A percentile compares a stretch with the other conserved stretches of the same genome.
Evolutionary conservation across 78 protist genomes (phyloP).

Genomic region (Planoprotostelium fungivorum): DNA sequence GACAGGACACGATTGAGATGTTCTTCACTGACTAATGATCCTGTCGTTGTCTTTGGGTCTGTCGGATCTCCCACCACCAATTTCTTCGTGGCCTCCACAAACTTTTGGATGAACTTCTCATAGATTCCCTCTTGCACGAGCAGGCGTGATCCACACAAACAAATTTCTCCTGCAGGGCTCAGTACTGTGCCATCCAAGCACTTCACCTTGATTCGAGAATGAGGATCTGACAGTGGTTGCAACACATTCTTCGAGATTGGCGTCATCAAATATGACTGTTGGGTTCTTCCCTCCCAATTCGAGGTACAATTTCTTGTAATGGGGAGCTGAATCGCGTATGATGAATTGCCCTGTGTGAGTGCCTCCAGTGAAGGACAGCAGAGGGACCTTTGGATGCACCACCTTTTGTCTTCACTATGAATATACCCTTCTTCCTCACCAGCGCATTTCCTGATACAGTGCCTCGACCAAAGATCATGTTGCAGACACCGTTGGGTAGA

Average conservation of each 20-base stretch:
- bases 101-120: slow-evolving; percentile 58
- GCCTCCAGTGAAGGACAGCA: slow-evolving; percentile 87
- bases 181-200: slow-evolving; percentile 14
- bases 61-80: slow-evolving; percentile 71
- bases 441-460: slow-evolving; percentile 46
- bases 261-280: slow-evolving; percentile 61
- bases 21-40: slow-evolving; percentile 62
- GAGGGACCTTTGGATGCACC: slow-evolving; percentile 57
- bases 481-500: slow-evolving; percentile 81
- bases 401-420: neutral
- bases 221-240: slow-evolving; percentile 26
- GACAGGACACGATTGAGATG: slow-evolving; percentile 66
- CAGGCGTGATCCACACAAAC: slow-evolving; percentile 85
- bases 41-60: slow-evolving; percentile 34
- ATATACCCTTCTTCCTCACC: slow-evolving; percentile 14
- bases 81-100: slow-evolving; percentile 28
- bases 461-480: slow-evolving; percentile 75
- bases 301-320: slow-evolving; percentile 69
- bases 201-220: slow-evolving; percentile 48
- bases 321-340: slow-evolving; percentile 35
- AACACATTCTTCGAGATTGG: slow-evolving; percentile 33
- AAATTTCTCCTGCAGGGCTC: slow-evolving; percentile 71
- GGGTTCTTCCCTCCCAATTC: slow-evolving; percentile 94
- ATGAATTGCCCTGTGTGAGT: slow-evolving; percentile 75
- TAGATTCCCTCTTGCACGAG: slow-evolving; percentile 63